These are phyloP conservation scores for Hemileia vastatrix DNA, from an alignment of 1,284 basidiomycete genomes.

Conservation along the genomic window DNA sequence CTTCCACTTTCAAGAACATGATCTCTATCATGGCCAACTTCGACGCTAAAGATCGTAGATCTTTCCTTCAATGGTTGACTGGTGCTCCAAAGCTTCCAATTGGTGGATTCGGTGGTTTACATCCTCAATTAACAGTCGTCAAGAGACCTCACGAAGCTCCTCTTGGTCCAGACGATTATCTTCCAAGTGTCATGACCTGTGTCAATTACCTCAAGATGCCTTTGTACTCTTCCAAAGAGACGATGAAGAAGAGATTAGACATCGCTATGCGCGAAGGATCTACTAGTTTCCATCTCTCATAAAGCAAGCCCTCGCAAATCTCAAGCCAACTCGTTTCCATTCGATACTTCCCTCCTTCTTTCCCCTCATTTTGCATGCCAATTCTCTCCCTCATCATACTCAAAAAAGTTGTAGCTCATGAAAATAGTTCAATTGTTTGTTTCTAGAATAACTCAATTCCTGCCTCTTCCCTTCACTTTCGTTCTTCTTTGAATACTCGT, in stretches of 20 bases:
- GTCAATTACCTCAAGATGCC: constrained; percentile 72
- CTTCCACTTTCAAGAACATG: constrained; percentile 36
- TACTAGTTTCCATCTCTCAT: constrained; percentile 89
- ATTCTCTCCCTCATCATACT: too few species aligned
- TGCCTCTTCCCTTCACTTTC: too few species aligned
- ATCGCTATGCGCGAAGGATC: constrained; percentile 79
- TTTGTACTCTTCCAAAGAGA: constrained; percentile 72
- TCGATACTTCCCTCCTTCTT: too few species aligned
- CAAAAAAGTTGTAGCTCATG: too few species aligned
- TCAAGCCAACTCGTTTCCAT: too few species aligned
- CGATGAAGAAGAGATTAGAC: constrained; percentile 67
- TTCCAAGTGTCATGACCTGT: neutral
- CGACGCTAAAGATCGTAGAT: constrained; percentile 31
- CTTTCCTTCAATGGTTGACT: constrained; percentile 43
- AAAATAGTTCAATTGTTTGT: too few species aligned
- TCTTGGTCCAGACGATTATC: constrained; percentile 15
- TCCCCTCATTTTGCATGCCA: too few species aligned
- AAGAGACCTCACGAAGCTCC: constrained; percentile 41
- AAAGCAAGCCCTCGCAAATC: constrained; percentile 34
- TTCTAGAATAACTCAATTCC: too few species aligned
- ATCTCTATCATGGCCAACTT: constrained; percentile 37
- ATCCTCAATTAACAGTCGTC: constrained; percentile 42
- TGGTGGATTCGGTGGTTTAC: constrained; percentile 39
- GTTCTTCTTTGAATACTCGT: too few species aligned
- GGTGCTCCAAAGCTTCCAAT: constrained; percentile 42